phyloP scores from a whole-genome alignment of 169 alveolate genomes.

The Plasmodium vivax region DNA sequence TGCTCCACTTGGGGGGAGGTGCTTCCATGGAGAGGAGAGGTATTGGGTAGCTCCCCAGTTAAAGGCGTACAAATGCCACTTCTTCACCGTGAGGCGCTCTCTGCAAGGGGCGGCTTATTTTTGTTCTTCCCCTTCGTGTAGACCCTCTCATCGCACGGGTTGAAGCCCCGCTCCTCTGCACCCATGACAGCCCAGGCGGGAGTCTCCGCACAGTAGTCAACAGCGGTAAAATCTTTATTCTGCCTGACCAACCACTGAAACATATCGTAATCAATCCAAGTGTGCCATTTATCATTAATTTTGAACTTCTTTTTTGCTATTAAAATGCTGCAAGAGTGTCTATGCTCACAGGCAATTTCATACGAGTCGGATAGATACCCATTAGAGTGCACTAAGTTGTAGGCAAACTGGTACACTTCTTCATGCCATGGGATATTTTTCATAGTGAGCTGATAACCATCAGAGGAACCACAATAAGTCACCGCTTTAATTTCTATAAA shows the following conservation, averaged over 20 bases:
- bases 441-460: constrained; percentile 88
- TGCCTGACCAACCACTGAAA: constrained; percentile 85
- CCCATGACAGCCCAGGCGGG: constrained; percentile 92
- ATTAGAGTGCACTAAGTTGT: constrained; percentile 73
- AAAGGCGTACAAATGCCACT: background rate
- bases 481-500: constrained; percentile 92
- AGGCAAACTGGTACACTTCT: constrained; percentile 79
- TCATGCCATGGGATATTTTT: constrained; percentile 89
- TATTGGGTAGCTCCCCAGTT: background rate
- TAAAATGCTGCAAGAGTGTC: constrained; percentile 89
- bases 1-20: background rate
- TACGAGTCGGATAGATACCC: constrained; percentile 76
- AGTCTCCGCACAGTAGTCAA: constrained; percentile 87
- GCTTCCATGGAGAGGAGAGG: background rate
- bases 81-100: background rate
- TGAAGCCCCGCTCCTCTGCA: constrained; percentile 88
- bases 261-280: constrained; percentile 90
- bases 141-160: constrained; percentile 86
- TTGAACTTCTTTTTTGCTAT: constrained; percentile 83
- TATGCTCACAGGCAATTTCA: constrained; percentile 90
- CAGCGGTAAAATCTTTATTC: constrained; percentile 79
- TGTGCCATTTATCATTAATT: constrained; percentile 89
- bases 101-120: background rate
- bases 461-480: constrained; percentile 91
- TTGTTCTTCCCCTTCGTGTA: constrained; percentile 67